Evolutionary conservation across 345 rosid species (phyloP), one percentile per base, ranked within the genome.

Genomic region (Boechera divaricarpa): DNA sequence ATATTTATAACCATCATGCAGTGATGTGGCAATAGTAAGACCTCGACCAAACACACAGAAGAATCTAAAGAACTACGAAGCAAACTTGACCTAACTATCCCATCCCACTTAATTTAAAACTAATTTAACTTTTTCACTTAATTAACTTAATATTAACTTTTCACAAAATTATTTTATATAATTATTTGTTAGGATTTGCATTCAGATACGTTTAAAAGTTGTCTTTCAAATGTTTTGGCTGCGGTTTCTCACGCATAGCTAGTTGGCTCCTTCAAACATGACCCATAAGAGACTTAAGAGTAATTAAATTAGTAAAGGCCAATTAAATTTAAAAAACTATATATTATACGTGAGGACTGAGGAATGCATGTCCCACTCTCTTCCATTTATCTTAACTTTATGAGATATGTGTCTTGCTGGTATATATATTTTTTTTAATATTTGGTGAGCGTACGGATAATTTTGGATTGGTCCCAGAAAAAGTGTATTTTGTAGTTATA

Each of bases 41-140:
- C 73, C 53, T 73, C 59, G 26, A 67, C 73, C 41, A 78, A 65
- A 41, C 74, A 67, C 53, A 60, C 70, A 42, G 5, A 71, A 67
- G 35, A 63, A 78, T 72, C 77, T 78, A 70, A 78, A 78, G 56
- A 72, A 72, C 47, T 72, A 77, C 39, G 77, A 57, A 64, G 69
- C 81, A 78, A 73, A 67, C 53, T 59, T 79, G 82, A 79, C 82
- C 74, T 79, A 79, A 79, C 82, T 79, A 79, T 79, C 82, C 82
- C 73, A 73, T 79, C 82, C 33, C 44, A 53, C 13, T 53, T 60
- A 0, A 33, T 78, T 67, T 71, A 16, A 35, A 70, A 77, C 38
- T 57, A 53, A 3, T 21, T 52, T 39, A 58, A 32, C 58, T 28
- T 73, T 15, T 67, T 48, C 76, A 48, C 60, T 18, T 3, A 2